Evolutionary conservation across 208 protist genomes (phyloP).

Genomic region (Zelonia costaricensis): DNA sequence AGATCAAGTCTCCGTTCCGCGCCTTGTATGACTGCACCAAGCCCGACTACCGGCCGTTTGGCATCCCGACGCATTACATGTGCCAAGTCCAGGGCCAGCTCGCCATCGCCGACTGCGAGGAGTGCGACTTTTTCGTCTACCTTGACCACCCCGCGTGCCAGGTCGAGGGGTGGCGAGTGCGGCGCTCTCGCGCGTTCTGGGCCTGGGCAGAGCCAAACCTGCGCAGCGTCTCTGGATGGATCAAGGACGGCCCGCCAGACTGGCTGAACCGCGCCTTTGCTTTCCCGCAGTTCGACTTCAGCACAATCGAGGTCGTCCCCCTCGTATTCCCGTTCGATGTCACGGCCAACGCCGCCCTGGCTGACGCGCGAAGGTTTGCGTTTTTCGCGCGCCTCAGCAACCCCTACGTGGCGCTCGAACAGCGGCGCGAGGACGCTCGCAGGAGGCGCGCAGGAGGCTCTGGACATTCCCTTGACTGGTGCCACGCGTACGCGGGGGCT

Average conservation of each 20-base stretch:
- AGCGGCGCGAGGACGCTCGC: background rate
- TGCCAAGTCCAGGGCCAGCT: constrained; percentile 93
- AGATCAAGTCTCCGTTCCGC: constrained; percentile 88
- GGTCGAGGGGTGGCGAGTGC: constrained; percentile 82
- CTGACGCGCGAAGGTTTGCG: constrained; percentile 47
- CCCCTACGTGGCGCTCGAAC: constrained; percentile 26
- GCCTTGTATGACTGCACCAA: constrained; percentile 69
- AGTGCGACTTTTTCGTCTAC: constrained; percentile 93
- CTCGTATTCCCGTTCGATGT: constrained; percentile 85
- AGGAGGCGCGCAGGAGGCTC: background rate
- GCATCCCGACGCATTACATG: constrained; percentile 87
- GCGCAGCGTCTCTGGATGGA: constrained; percentile 59
- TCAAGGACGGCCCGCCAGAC: constrained; percentile 54
- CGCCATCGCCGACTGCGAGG: constrained; percentile 76
- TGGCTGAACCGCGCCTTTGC: constrained; percentile 62
- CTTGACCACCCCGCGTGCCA: constrained; percentile 54
- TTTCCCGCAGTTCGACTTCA: constrained; percentile 75
- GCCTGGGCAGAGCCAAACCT: constrained; percentile 80
- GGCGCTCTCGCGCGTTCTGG: constrained; percentile 72
- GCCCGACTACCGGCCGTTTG: constrained; percentile 49
- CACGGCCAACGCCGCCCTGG: constrained; percentile 35
- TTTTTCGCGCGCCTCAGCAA: constrained; percentile 56
- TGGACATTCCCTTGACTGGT: constrained; percentile 5
- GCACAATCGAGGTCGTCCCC: constrained; percentile 51
- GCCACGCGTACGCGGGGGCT: background rate